A percentile compares a stretch with the other conserved stretches of the same genome.
Evolutionary conservation across 345 rosid genomes (phyloP).

Genomic region (Linum usitatissimum): DNA sequence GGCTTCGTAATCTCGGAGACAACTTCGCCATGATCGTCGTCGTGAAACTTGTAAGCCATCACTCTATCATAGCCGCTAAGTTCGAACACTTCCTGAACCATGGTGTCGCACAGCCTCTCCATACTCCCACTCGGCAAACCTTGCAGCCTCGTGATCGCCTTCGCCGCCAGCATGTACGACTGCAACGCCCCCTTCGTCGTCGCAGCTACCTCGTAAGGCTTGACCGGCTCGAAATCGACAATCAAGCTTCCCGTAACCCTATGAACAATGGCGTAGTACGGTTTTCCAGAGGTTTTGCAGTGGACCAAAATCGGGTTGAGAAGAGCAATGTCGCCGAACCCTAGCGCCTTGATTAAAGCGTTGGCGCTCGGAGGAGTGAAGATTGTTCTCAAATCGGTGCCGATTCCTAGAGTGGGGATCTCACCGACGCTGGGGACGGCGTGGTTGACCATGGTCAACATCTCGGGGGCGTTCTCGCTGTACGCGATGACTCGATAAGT

Average conservation of each 20-base stretch:
- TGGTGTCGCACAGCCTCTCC: slow-evolving; percentile 79
- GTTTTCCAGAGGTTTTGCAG: slow-evolving; percentile 91
- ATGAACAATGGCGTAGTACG: slow-evolving; percentile 85
- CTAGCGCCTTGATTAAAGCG: slow-evolving; percentile 77
- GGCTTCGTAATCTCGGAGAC: slow-evolving; percentile 79
- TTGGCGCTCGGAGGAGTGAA: slow-evolving; percentile 85
- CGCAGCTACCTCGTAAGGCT: slow-evolving; percentile 92
- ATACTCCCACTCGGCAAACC: slow-evolving; percentile 82
- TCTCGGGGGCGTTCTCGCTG: slow-evolving; percentile 87
- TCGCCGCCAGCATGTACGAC: slow-evolving; percentile 94
- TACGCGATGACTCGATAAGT: slow-evolving; percentile 75
- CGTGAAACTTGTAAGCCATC: slow-evolving; percentile 92
- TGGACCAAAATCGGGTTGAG: slow-evolving; percentile 90
- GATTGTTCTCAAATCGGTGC: slow-evolving; percentile 61
- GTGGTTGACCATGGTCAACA: slow-evolving; percentile 80
- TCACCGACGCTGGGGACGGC: slow-evolving; percentile 96
- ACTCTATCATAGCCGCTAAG: slow-evolving; percentile 94
- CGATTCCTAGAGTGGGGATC: slow-evolving; percentile 58
- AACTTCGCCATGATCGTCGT: slow-evolving; percentile 97
- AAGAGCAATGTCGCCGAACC: slow-evolving; percentile 78
- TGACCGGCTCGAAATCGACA: slow-evolving; percentile 89
- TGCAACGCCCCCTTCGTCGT: slow-evolving; percentile 96
- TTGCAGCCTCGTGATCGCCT: slow-evolving; percentile 81
- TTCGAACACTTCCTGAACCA: slow-evolving; percentile 93
- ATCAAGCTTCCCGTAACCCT: slow-evolving; percentile 83